Evolutionary conservation across 371 early-diverging fungal species (phyloP), one percentile per base, ranked within the genome.

Genomic region (Mortierella sp.): DNA sequence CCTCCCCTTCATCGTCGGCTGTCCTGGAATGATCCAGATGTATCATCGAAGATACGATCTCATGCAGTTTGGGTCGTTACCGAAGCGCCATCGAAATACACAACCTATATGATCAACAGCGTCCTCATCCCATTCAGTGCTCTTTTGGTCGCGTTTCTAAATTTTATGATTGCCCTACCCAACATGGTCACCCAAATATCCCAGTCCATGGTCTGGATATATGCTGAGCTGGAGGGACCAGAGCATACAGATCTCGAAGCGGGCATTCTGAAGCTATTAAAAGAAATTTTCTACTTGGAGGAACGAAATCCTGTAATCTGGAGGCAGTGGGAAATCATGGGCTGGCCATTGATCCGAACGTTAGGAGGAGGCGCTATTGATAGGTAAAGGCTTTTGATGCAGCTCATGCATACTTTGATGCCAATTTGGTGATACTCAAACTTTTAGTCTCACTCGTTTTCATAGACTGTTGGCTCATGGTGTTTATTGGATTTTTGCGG

Each of bases 401-500:
- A 53, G 21, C 16, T 7, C 5, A 33, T 32, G 3, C 13, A 60
- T 53, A n/a, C 13, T 28, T 9, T 22, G 22, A 1, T 59, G 19
- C 36, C 7, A 10, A n/a, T 11, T 36, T 40, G 50, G 21, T 52
- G n/a, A 19, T 28, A 24, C 40, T 48, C 61, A 43, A 15, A 43
- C 43, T 47, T 48, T 38, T 21, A 1, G 10, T 28, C 16, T 53
- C 47, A 8, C 38, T 36, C 40, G 3, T 21, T 55, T 36, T 65
- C 41, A 45, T 68, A 87, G 88, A n/a, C 83, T 90, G 41, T 60
- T 90, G 45, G 89, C 88, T 52, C 88, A 88, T 73, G 84, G 89
- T 11, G 85, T 90, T 9, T 66, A 88, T 13, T 87, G 88, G 83
- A 70, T 90, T 9, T 76, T 90, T n/a, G 88, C 88, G 43, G 91